Evolutionary conservation across 371 early-diverging fungal genomes (phyloP).

Genomic region (Mortierella sp.): DNA sequence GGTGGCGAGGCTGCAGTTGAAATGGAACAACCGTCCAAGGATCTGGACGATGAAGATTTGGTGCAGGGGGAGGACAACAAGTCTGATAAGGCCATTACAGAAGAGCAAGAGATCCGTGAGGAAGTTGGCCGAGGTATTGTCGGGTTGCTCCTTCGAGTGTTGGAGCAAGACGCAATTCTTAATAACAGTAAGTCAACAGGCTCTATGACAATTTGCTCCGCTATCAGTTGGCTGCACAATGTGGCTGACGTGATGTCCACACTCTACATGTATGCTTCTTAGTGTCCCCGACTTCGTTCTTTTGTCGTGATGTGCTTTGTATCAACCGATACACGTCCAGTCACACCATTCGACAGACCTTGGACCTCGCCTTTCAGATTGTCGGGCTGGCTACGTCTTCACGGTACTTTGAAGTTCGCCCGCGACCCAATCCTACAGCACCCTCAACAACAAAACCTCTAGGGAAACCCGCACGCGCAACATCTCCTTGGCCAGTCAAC

Average conservation of each 20-base stretch:
- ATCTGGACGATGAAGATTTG: neutral
- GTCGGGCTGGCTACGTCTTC: constrained; percentile 32
- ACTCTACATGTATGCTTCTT: neutral
- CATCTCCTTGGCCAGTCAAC: constrained; percentile 36
- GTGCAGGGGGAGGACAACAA: neutral
- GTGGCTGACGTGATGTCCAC: neutral
- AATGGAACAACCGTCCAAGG: neutral
- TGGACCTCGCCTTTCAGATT: constrained; percentile 45
- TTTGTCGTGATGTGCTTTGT: constrained; percentile 32
- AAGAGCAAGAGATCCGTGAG: constrained; percentile 44
- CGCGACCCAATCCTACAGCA: neutral
- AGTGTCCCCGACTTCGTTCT: constrained; percentile 38
- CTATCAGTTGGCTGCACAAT: neutral
- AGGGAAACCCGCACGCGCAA: neutral
- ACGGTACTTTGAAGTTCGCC: constrained; percentile 17
- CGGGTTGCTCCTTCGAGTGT: constrained; percentile 30
- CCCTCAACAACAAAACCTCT: neutral
- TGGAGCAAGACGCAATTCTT: constrained; percentile 45
- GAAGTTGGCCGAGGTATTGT: constrained; percentile 45
- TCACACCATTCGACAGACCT: constrained; percentile 18
- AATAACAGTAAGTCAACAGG: constrained; percentile 27
- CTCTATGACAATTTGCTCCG: neutral
- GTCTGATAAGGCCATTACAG: neutral
- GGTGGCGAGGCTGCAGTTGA: constrained; percentile 1
- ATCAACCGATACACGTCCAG: constrained; percentile 14